Conservation (phyloP, 139 green algal species). For the Prasinococcaceae sp. region DNA sequence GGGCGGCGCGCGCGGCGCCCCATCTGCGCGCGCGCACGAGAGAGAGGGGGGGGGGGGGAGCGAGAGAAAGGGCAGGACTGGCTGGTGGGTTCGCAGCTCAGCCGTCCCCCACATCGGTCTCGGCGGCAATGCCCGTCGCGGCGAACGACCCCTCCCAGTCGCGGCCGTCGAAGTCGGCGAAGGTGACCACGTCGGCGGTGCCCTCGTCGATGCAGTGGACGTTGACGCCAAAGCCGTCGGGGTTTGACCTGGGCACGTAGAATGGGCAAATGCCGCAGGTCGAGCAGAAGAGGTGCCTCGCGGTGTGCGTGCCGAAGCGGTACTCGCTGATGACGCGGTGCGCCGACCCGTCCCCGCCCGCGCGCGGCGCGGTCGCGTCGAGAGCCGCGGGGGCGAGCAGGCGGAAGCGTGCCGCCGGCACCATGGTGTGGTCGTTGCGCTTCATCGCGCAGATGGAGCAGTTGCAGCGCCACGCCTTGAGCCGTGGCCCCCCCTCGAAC, state of each 20-base stretch:
- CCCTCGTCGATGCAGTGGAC: slow-evolving; percentile 19
- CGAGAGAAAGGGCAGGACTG: no score
- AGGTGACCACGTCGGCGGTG: not conserved
- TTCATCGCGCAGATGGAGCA: slow-evolving; percentile 40
- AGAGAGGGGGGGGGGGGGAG: no score
- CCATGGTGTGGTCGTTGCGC: slow-evolving; percentile 34
- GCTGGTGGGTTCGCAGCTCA: no score
- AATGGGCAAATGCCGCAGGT: slow-evolving; percentile 25
- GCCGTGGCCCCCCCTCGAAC: slow-evolving; percentile 7
- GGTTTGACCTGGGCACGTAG: slow-evolving; percentile 27
- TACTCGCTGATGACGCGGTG: no score
- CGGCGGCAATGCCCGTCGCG: slow-evolving; percentile 1
- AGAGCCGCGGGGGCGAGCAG: slow-evolving; percentile 19
- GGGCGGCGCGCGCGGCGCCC: no score
- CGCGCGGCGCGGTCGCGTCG: no score
- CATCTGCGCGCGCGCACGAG: no score
- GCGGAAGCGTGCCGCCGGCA: slow-evolving; percentile 20
- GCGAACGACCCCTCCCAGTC: slow-evolving; percentile 25
- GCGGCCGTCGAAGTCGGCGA: slow-evolving; percentile 19
- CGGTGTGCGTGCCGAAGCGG: slow-evolving; percentile 28
- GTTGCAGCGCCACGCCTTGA: slow-evolving; percentile 34
- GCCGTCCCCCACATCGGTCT: no score
- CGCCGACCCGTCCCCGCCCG: no score
- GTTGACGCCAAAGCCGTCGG: slow-evolving; percentile 25
- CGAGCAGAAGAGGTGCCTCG: slow-evolving; percentile 32